Percentiles rank a stretch among this genome's conserved stretches.
These are phyloP conservation scores for Lepraria neglecta DNA, from an alignment of 495 filamentous ascomycete genomes.

Conservation along the genomic window DNA sequence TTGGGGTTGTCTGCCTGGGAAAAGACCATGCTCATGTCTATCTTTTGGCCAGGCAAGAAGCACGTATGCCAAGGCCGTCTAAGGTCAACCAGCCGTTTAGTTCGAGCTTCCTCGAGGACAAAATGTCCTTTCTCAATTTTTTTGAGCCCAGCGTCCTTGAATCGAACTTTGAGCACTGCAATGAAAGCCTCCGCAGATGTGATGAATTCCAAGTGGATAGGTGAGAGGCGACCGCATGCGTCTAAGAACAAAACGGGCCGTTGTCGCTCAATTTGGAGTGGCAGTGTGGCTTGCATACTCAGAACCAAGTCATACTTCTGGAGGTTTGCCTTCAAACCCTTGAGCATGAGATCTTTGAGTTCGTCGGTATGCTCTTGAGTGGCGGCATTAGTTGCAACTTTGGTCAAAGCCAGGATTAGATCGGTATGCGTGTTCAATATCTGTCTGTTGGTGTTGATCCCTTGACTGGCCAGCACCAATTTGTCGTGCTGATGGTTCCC, in stretches of 20 bases:
- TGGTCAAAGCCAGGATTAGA: background rate
- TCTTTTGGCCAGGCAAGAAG: conserved; percentile 28
- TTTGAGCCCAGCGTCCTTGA: conserved; percentile 20
- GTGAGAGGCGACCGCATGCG: conserved; percentile 26
- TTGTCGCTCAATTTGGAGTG: conserved; percentile 31
- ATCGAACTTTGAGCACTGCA: conserved; percentile 24
- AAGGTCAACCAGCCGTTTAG: conserved; percentile 26
- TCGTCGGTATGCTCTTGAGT: conserved; percentile 23
- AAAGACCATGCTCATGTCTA: conserved; percentile 36
- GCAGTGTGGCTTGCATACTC: conserved; percentile 28
- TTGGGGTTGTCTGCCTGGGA: background rate
- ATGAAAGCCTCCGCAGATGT: conserved; percentile 26
- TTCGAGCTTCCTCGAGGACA: conserved; percentile 27
- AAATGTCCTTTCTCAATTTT: conserved; percentile 28
- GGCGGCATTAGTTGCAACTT: background rate
- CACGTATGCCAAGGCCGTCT: conserved; percentile 24
- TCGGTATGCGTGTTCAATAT: conserved; percentile 9
- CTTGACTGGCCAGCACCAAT: conserved; percentile 4
- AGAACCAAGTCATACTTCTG: conserved; percentile 28
- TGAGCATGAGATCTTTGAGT: conserved; percentile 19
- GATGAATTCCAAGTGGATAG: conserved; percentile 32
- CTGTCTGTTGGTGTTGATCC: conserved; percentile 14
- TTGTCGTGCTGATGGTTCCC: conserved; percentile 23
- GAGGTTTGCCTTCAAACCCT: conserved; percentile 26
- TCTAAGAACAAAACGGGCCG: conserved; percentile 34